Conservation (phyloP, 1,284 basidiomycete species). For the Puccinia sorghi region DNA sequence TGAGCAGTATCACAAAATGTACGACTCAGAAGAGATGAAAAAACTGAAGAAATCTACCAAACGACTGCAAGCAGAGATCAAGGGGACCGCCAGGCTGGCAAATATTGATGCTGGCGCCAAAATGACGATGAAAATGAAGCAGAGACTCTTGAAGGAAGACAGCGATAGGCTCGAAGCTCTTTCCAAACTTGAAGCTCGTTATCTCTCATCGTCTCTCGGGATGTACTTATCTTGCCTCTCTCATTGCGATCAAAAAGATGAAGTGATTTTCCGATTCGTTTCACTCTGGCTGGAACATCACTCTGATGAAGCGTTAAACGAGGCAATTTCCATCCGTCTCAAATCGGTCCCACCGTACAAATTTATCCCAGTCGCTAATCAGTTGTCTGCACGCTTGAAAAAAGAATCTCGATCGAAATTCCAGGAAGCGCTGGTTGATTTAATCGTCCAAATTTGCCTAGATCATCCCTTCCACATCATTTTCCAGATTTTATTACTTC, state of each 20-base stretch:
- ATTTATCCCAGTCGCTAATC: constrained; percentile 84
- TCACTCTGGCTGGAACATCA: constrained; percentile 91
- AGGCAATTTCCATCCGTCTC: constrained; percentile 64
- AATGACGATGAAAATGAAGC: constrained; percentile 64
- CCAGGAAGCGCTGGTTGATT: constrained; percentile 67
- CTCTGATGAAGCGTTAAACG: constrained; percentile 65
- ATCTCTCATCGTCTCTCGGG: constrained; percentile 72
- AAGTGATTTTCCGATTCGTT: constrained; percentile 73
- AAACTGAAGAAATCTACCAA: constrained; percentile 73
- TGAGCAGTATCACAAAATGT: constrained; percentile 72
- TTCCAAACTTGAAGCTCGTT: constrained; percentile 57
- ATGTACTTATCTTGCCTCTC: constrained; percentile 79
- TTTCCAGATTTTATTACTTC: constrained; percentile 78
- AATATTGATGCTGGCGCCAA: constrained; percentile 36
- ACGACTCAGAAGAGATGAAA: constrained; percentile 71
- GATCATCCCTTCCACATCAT: constrained; percentile 94
- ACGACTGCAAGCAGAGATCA: constrained; percentile 69
- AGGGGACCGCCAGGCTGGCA: constrained; percentile 44
- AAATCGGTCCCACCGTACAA: constrained; percentile 78
- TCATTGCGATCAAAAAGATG: constrained; percentile 72
- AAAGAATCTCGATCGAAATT: constrained; percentile 58
- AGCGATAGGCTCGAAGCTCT: constrained; percentile 63
- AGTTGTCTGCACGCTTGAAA: constrained; percentile 82
- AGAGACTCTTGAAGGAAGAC: constrained; percentile 66
- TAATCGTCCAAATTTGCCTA: constrained; percentile 74